These are phyloP conservation scores for Stagonosporopsis vannaccii DNA, from an alignment of 2,329 filamentous ascomycete genomes.

Conservation along the genomic window DNA sequence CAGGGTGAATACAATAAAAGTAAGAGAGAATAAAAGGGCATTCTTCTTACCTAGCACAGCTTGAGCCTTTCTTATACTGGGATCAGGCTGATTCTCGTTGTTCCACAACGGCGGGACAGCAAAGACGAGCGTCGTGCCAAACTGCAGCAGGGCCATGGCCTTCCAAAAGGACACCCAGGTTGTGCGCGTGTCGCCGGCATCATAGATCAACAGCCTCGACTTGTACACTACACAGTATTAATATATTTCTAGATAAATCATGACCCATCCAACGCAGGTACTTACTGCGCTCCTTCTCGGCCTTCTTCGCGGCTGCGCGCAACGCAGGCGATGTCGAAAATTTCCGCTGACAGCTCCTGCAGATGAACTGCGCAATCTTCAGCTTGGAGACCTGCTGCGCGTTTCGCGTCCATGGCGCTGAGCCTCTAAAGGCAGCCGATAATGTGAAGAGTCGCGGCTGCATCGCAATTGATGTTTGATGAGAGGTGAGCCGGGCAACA, in stretches of 20 bases:
- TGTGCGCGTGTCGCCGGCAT: slow-evolving; percentile 47
- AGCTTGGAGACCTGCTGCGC: background rate
- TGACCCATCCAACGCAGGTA: background rate
- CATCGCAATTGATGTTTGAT: slow-evolving; percentile 32
- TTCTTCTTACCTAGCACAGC: slow-evolving; percentile 40
- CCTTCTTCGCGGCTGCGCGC: slow-evolving; percentile 30
- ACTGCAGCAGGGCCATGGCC: slow-evolving; percentile 45
- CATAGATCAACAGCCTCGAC: slow-evolving; percentile 44
- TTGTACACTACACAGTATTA: slow-evolving; percentile 28
- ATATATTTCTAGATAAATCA: background rate
- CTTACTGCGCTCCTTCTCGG: slow-evolving; percentile 35
- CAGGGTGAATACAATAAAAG: background rate
- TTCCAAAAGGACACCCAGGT: slow-evolving; percentile 49
- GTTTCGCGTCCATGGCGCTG: slow-evolving; percentile 16
- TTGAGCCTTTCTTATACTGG: slow-evolving; percentile 35
- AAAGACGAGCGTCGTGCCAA: slow-evolving; percentile 41
- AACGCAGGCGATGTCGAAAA: slow-evolving; percentile 40
- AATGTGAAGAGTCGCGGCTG: slow-evolving; percentile 33
- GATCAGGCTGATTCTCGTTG: slow-evolving; percentile 45
- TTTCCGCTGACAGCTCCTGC: slow-evolving; percentile 38
- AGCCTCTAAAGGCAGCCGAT: slow-evolving; percentile 28
- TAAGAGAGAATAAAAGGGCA: background rate
- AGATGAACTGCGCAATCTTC: slow-evolving; percentile 31
- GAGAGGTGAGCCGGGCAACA: background rate
- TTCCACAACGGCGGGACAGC: slow-evolving; percentile 44